These are phyloP conservation scores for Leersia perrieri DNA, from an alignment of 176 grass and related monocot species.

Conservation along the genomic window DNA sequence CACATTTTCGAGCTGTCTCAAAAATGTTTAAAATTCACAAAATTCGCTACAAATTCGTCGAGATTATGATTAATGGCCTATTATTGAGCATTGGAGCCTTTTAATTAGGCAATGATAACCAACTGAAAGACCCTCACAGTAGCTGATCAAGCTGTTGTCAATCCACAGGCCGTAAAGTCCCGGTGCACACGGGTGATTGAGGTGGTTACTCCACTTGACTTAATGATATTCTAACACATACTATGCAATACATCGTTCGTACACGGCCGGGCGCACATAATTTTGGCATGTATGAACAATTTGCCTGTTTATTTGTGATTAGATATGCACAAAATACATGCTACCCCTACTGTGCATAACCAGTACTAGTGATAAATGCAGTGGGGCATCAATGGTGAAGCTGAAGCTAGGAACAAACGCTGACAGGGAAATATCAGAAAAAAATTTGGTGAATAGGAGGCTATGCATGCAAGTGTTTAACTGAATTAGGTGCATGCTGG, in stretches of 20 bases:
- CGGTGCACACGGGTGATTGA: neutral
- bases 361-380: neutral
- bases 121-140: neutral
- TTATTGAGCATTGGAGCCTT: too few species aligned
- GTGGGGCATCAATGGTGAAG: neutral
- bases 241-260: too few species aligned
- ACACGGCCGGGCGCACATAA: too few species aligned
- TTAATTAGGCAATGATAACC: neutral
- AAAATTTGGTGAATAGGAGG: neutral
- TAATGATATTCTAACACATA: too few species aligned
- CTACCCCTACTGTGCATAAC: neutral
- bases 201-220: neutral
- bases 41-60: too few species aligned
- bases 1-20: too few species aligned
- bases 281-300: neutral
- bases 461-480: neutral
- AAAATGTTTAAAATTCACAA: too few species aligned
- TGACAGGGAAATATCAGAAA: neutral
- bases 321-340: neutral
- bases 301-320: too few species aligned
- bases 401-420: neutral
- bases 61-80: too few species aligned
- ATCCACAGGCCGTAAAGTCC: neutral
- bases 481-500: slow-evolving; percentile 13
- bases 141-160: neutral